Evolutionary conservation across 371 early-diverging fungal genomes (phyloP), one percentile per base, ranked within the genome.

Genomic region (Thermomucor indicae-seudaticae): DNA sequence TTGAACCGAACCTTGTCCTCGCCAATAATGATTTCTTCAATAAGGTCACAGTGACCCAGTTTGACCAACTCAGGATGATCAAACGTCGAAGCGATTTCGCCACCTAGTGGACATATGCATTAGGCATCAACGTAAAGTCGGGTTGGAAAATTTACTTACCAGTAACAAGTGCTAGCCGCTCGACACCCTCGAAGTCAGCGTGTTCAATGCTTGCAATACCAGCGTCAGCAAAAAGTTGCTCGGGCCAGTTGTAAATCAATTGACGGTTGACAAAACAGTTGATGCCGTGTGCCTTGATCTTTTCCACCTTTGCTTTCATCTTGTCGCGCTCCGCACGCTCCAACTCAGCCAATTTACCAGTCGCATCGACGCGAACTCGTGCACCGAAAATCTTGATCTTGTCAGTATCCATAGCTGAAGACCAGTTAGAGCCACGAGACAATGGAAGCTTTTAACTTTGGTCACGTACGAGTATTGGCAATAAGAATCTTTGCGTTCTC

Each of bases 361-460:
- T 93, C 40, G 96, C 92, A 62, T 94, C 93, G 1, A 99, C 99
- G 45, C 91, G 88, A 43, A 99, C 90, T 55, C 97, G 92, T 27
- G 99, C 97, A 53, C 98, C 98, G 75, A 98, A 99, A 47, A 99
- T 92, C 83, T 99, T 99, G 74, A 99, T 94, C 74, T 99, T 99
- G 70, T 99, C 99, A 16, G 97, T 95, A 75, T 99, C 99, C 96
- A 99, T 95, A 44, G 98, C 91, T 84, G 69, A 14, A 40, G 29
- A 16, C 1, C 32, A 23, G n/a, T 14, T 28, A 49, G 30, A 17
- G 19, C 20, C 8, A 40, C 7, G n/a, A n/a, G 19, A 38, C 6
- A 42, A n/a, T 31, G 19, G 46, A 10, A 41, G 6, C 10, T 4
- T 43, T 24, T 0, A 14, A 39, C 24, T n/a, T 25, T 11, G 12